Conservation (phyloP, 352 stramenopile species). For the Globisporangium alternatum region DNA sequence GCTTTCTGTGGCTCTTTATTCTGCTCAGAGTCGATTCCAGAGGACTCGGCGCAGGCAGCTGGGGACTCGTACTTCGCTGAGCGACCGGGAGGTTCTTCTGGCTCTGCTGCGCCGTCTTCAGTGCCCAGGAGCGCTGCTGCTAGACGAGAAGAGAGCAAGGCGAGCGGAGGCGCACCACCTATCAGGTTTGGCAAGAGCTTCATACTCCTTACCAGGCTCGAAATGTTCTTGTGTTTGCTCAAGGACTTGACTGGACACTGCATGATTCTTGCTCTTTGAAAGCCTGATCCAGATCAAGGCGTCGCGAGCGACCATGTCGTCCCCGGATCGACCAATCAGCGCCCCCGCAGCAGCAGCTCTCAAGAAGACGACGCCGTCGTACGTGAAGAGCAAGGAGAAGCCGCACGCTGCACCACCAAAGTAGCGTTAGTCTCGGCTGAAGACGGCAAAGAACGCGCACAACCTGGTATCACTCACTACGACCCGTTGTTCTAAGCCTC, state of each 20-base stretch:
- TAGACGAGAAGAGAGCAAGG: conserved; percentile 10
- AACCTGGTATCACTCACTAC: no score
- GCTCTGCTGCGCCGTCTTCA: background rate
- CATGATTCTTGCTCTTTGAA: background rate
- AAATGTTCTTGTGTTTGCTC: background rate
- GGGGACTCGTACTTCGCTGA: conserved; percentile 4
- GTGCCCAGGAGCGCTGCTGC: background rate
- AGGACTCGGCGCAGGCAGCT: conserved; percentile 12
- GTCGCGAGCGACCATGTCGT: conserved; percentile 32
- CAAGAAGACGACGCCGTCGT: conserved; percentile 42
- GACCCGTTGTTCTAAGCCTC: no score
- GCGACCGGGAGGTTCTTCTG: background rate
- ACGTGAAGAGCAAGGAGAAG: conserved; percentile 15
- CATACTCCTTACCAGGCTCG: no score
- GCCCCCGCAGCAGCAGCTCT: conserved; percentile 32
- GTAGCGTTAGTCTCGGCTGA: conserved; percentile 1
- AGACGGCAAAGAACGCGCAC: no score
- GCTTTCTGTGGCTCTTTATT: background rate
- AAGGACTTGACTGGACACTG: background rate
- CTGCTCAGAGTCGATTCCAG: conserved; percentile 12
- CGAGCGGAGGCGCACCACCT: background rate
- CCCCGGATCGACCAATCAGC: conserved; percentile 47
- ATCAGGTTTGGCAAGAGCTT: conserved; percentile 12
- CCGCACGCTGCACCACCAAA: conserved; percentile 10
- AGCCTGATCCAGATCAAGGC: conserved; percentile 42